These are phyloP conservation scores for Amanita jacksonii DNA, from an alignment of 768 basidiomycete species.

Conservation along the genomic window DNA sequence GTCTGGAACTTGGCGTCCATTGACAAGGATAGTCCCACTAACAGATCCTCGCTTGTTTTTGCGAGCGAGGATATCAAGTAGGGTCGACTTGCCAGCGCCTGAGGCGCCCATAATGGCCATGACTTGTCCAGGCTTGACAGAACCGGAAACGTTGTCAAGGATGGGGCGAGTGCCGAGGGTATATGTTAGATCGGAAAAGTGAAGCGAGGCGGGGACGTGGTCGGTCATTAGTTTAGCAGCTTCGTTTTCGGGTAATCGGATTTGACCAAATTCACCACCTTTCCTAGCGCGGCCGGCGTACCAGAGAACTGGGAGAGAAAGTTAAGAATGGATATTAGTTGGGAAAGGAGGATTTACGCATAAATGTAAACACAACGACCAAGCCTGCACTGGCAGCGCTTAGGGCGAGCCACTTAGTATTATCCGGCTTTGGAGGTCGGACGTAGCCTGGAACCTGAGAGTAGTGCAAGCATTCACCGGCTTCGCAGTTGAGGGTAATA, in stretches of 20 bases:
- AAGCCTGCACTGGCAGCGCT: constrained; percentile 73
- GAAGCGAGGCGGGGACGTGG: constrained; percentile 89
- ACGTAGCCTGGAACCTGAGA: constrained; percentile 92
- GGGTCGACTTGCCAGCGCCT: constrained; percentile 92
- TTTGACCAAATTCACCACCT: constrained; percentile 58
- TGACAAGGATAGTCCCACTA: constrained; percentile 68
- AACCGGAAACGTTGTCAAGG: constrained; percentile 74
- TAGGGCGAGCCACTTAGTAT: constrained; percentile 71
- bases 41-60: constrained; percentile 80
- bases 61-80: constrained; percentile 91
- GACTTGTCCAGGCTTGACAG: constrained; percentile 80
- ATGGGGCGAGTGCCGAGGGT: constrained; percentile 56
- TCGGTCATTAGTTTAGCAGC: constrained; percentile 83
- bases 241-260: constrained; percentile 75
- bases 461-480: constrained; percentile 91
- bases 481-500: constrained; percentile 79
- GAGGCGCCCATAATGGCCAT: constrained; percentile 97
- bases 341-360: constrained; percentile 30
- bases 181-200: constrained; percentile 83
- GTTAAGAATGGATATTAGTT: not conserved
- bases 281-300: constrained; percentile 73
- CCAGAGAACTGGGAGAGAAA: constrained; percentile 54
- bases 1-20: constrained; percentile 71
- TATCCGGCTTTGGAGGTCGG: constrained; percentile 74
- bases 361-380: constrained; percentile 60